A percentile compares a stretch with the other conserved stretches of the same genome.
Evolutionary conservation across 805 yeast species (phyloP).

Genomic region (Suhomyces emberorum): DNA sequence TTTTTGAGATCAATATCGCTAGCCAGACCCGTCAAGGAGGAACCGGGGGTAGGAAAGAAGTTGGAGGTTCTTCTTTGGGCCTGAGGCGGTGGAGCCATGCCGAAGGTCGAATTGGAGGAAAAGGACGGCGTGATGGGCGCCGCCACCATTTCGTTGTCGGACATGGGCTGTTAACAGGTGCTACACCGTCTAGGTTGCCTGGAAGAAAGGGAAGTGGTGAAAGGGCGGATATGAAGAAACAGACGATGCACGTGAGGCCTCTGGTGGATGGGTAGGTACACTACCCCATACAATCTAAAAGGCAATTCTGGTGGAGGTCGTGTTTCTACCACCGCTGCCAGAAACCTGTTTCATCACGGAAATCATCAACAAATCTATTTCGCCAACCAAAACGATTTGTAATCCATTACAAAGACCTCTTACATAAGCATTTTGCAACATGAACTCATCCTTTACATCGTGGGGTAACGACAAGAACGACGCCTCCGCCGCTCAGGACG

Average conservation of each 20-base stretch:
- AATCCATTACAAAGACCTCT: constrained; percentile 12
- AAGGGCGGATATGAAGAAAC: too few relatives aligned
- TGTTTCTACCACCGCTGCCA: too few relatives aligned
- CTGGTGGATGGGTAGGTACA: too few relatives aligned
- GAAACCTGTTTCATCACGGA: too few relatives aligned
- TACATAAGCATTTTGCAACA: constrained; percentile 10
- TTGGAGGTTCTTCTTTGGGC: constrained; percentile 12
- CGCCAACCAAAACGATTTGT: constrained; percentile 9
- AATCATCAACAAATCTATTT: not conserved
- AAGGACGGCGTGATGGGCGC: constrained; percentile 2
- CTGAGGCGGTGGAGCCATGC: not conserved
- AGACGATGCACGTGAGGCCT: too few relatives aligned
- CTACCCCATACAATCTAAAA: too few relatives aligned
- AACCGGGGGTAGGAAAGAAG: constrained; percentile 13
- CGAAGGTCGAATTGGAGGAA: constrained; percentile 3
- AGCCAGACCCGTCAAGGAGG: not conserved
- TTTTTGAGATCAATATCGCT: not conserved
- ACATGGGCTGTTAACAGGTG: constrained; percentile 1
- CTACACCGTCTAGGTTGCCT: too few relatives aligned
- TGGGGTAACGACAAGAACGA: constrained; percentile 25
- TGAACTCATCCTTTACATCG: constrained; percentile 21
- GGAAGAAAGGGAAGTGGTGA: too few relatives aligned
- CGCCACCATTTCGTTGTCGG: constrained; percentile 1
- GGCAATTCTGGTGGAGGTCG: too few relatives aligned
- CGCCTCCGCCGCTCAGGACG: constrained; percentile 14